These are phyloP conservation scores for Pestalotiopsis sp. DNA, from an alignment of 2,329 filamentous ascomycete genomes.

Conservation along the genomic window DNA sequence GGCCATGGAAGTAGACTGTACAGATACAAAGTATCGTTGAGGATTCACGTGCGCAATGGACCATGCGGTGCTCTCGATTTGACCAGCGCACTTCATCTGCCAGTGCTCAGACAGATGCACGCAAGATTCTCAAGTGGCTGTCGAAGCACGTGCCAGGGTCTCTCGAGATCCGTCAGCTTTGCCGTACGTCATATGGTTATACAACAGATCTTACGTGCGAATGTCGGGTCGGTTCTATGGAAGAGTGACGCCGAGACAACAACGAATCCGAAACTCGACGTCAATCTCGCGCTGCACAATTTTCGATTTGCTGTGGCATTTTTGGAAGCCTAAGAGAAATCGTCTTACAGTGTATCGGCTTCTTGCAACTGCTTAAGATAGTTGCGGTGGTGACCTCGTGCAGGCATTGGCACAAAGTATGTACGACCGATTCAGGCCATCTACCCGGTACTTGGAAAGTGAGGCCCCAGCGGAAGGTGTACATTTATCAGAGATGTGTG, in stretches of 20 bases:
- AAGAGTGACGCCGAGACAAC: background rate
- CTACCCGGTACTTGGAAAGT: background rate
- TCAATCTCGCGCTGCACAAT: background rate
- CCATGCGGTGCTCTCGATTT: background rate
- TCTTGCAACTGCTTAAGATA: background rate
- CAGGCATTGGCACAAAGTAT: background rate
- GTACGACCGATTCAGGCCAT: background rate
- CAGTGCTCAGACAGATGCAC: background rate
- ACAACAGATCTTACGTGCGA: conserved; percentile 13
- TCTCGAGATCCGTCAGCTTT: background rate
- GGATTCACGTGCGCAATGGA: background rate
- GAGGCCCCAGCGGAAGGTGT: background rate
- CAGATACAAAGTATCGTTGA: background rate
- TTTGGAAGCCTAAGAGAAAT: background rate
- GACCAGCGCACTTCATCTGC: background rate
- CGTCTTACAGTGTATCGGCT: background rate
- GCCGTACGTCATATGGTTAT: conserved; percentile 2
- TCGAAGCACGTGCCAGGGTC: conserved; percentile 7
- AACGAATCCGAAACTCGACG: background rate
- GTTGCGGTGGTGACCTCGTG: background rate
- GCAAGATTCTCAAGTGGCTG: background rate
- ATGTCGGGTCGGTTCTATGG: background rate
- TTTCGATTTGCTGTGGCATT: background rate
- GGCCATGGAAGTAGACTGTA: background rate
- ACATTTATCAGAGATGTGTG: background rate